Conservation (phyloP, 768 basidiomycete species). For the Clathrus columnatus region DNA sequence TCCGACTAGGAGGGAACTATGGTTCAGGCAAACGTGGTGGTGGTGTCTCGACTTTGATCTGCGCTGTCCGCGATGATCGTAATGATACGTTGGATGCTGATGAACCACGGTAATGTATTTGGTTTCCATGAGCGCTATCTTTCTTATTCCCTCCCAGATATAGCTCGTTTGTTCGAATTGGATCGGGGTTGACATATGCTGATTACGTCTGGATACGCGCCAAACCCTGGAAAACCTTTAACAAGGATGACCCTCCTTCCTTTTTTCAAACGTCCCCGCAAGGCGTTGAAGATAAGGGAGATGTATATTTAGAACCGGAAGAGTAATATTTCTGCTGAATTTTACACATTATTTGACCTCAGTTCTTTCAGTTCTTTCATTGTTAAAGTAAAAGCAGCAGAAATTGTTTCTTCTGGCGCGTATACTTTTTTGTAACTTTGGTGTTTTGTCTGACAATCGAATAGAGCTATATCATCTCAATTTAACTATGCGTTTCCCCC, state of each 20-base stretch:
- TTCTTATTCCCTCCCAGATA: slow-evolving; percentile 42
- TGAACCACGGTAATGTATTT: slow-evolving; percentile 44
- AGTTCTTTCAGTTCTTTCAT: slow-evolving; percentile 73
- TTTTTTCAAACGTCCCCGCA: slow-evolving; percentile 58
- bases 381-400: slow-evolving; percentile 86
- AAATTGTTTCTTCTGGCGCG: slow-evolving; percentile 69
- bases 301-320: slow-evolving; percentile 82
- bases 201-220: slow-evolving; percentile 81
- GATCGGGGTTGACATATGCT: slow-evolving; percentile 75
- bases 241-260: slow-evolving; percentile 60
- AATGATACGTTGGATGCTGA: slow-evolving; percentile 45
- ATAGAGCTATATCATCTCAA: slow-evolving; percentile 77
- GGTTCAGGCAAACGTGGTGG: slow-evolving; percentile 82
- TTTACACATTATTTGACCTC: slow-evolving; percentile 1
- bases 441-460: slow-evolving; percentile 4
- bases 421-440: not conserved
- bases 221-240: slow-evolving; percentile 78
- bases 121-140: not conserved
- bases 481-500: slow-evolving; percentile 91
- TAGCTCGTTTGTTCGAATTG: slow-evolving; percentile 81
- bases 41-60: slow-evolving; percentile 82
- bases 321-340: slow-evolving; percentile 40
- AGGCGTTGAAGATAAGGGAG: slow-evolving; percentile 72
- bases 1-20: slow-evolving; percentile 67
- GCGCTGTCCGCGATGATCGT: slow-evolving; percentile 79